Base-by-base conservation (phyloP, 2,329 filamentous ascomycete genomes). In the Tolypocladium amazonense region DNA sequence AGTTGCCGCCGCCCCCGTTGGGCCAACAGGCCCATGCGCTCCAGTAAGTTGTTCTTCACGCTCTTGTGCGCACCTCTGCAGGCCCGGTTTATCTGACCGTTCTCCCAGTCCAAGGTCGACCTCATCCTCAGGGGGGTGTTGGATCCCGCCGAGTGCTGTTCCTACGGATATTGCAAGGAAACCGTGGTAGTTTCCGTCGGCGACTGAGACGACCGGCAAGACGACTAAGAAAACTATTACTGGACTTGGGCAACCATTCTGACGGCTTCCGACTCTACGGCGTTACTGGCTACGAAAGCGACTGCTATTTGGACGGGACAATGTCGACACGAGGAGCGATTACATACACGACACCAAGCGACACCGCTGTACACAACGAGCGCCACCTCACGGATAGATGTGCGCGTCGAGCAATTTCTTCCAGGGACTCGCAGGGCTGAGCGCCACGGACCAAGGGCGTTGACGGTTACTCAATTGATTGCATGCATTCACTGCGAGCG, bases 141-240 rank as follows among this genome's bases (percentile, higher is more conserved):
- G 61, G 72, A 75, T 25, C 74, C 78, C n/a, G 76, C 80, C 35
- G 76, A 71, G 15, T 83, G 81, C 68, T 83, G 81, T 68, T 78
- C 77, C n/a, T 81, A 82, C 62, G 80, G 81, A 56, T 71, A 71
- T 39, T 83, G 80, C 70, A 77, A 78, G 59, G 76, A 76, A 58
- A 76, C 80, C 61, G 77, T 81, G 56, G 77, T 82, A 52, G 66
- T 80, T 57, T 73, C 74, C 12, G 78, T 80, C 68, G 73, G 71
- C 58, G 73, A 67, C 66, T 65, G 39, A 65, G 30, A 45, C n/a
- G 59, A 20, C 8, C 35, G 4, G n/a, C 20, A 11, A 53, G 27
- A 35, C 30, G 30, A 4, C 30, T 23, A 12, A 4, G 50, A n/a
- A 35, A 35, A 7, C 9, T 4, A 33, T 4, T 14, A 53, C 4